A percentile compares a stretch with the other conserved stretches of the same genome.
Evolutionary conservation across 2,329 filamentous ascomycete genomes (phyloP).

Genomic region (Aspergillus sp.): DNA sequence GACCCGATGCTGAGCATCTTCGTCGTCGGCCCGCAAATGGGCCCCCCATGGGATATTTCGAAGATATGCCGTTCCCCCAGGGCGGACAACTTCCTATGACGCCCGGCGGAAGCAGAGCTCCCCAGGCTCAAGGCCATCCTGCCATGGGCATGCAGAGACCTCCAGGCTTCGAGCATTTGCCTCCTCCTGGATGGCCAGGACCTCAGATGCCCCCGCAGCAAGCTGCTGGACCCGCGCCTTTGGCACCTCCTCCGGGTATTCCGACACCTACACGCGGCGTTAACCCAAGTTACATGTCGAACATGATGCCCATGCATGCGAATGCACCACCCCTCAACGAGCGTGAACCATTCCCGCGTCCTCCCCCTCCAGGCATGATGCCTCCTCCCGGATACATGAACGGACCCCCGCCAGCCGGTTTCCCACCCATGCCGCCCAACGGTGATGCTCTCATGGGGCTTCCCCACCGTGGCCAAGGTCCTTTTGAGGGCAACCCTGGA

Average conservation of each 20-base stretch:
- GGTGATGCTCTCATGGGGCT: conserved; percentile 42
- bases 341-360: conserved; percentile 41
- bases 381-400: conserved; percentile 50
- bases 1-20: conserved; percentile 40
- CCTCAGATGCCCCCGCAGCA: conserved; percentile 39
- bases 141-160: conserved; percentile 46
- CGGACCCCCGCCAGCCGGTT: conserved; percentile 41
- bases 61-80: conserved; percentile 43
- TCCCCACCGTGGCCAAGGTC: conserved; percentile 36
- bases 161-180: conserved; percentile 47
- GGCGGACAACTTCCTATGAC: conserved; percentile 38
- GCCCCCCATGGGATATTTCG: conserved; percentile 42
- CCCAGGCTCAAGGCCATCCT: conserved; percentile 36
- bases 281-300: conserved; percentile 40
- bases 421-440: conserved; percentile 43
- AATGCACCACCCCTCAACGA: conserved; percentile 38
- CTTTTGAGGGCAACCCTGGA: conserved; percentile 38
- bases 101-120: conserved; percentile 35
- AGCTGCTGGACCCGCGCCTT: conserved; percentile 33
- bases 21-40: conserved; percentile 42
- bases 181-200: conserved; percentile 43
- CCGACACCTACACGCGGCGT: conserved; percentile 39
- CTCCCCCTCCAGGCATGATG: conserved; percentile 47
- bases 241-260: conserved; percentile 44
- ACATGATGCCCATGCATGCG: conserved; percentile 39